Conservation (phyloP, 352 stramenopile genomes). For the Halophytophthora batemanensis region DNA sequence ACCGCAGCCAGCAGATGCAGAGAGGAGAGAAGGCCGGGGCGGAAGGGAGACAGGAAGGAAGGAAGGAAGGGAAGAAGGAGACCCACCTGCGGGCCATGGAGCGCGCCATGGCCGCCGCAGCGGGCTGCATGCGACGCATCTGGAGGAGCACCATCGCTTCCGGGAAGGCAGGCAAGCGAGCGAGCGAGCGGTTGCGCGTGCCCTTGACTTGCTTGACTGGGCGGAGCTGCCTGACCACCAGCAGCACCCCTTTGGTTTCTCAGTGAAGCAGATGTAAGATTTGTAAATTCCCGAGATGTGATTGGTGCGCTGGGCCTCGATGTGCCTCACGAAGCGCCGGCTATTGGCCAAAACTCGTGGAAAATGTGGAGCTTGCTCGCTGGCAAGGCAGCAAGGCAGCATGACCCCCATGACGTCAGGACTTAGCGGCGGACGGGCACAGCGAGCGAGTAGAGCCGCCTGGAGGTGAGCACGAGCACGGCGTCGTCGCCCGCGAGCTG, state of each 20-base stretch:
- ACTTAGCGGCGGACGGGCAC: conserved; percentile 10
- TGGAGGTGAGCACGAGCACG: conserved; percentile 55
- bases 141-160: conserved; percentile 51
- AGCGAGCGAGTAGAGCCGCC: conserved; percentile 36
- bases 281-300: neutral
- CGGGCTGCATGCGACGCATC: conserved; percentile 63
- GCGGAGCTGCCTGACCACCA: conserved; percentile 15
- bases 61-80: neutral
- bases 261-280: no score
- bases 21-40: neutral
- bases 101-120: conserved; percentile 29
- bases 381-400: neutral
- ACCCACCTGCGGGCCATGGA: conserved; percentile 25
- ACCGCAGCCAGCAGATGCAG: neutral
- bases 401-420: neutral
- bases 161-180: neutral
- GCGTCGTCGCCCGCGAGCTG: conserved; percentile 37
- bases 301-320: conserved; percentile 9
- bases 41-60: neutral
- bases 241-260: conserved; percentile 8
- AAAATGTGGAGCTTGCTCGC: neutral
- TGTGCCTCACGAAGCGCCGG: neutral
- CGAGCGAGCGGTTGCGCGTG: conserved; percentile 18
- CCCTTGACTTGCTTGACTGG: conserved; percentile 10
- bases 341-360: conserved; percentile 13